Percentiles rank a stretch among this genome's conserved stretches.
phyloP scores from a whole-genome alignment of 2,329 filamentous ascomycete species.

The Blumeria graminis region DNA sequence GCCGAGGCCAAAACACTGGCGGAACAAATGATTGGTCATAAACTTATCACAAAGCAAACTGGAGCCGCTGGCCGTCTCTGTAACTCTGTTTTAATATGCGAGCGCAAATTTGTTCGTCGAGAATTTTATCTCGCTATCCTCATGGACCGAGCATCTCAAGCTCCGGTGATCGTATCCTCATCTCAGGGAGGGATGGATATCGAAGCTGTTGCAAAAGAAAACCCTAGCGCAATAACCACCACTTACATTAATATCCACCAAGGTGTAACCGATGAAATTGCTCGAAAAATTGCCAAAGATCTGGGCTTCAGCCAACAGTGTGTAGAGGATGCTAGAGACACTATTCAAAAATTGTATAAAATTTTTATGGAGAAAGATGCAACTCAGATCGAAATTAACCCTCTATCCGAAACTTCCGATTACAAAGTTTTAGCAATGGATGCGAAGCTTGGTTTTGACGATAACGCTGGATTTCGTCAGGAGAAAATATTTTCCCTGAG shows the following conservation, averaged over 20 bases:
- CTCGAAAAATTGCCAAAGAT: constrained; percentile 66
- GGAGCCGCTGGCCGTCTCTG: constrained; percentile 81
- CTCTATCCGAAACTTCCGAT: constrained; percentile 90
- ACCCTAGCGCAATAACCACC: constrained; percentile 82
- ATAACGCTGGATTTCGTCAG: constrained; percentile 94
- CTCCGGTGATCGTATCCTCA: constrained; percentile 87
- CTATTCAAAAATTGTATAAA: constrained; percentile 97
- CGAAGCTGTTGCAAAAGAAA: constrained; percentile 94
- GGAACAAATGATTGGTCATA: constrained; percentile 98
- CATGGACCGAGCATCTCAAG: constrained; percentile 84
- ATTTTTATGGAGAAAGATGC: constrained; percentile 97
- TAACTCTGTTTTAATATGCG: constrained; percentile 95
- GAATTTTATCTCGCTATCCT: constrained; percentile 98
- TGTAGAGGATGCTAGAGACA: constrained; percentile 81
- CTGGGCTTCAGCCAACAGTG: constrained; percentile 97
- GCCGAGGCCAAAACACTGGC: constrained; percentile 94
- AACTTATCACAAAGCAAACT: constrained; percentile 98
- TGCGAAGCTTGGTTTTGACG: constrained; percentile 94
- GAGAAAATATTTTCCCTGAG: constrained; percentile 89
- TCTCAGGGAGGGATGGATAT: constrained; percentile 99
- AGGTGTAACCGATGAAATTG: constrained; percentile 90
- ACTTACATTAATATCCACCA: constrained; percentile 82
- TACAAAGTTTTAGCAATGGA: constrained; percentile 99
- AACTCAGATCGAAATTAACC: constrained; percentile 99
- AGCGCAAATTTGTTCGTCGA: constrained; percentile 96